Conservation (phyloP, 768 basidiomycete species). For the Tylopilus subfusipes region DNA sequence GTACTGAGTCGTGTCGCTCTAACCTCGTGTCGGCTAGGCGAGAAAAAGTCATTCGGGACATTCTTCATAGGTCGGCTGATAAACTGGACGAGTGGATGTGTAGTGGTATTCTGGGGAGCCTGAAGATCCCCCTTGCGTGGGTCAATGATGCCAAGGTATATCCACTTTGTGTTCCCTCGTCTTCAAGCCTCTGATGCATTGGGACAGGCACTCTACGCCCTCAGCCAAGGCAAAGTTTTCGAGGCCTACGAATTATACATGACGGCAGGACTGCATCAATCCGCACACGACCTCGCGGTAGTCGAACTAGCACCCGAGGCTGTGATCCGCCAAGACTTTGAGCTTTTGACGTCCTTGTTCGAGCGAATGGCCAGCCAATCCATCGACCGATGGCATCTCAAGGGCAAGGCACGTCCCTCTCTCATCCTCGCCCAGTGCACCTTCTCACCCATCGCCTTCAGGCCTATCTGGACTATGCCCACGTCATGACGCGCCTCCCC, state of each 20-base stretch:
- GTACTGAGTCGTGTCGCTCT: neutral
- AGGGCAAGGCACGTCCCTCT: constrained; percentile 64
- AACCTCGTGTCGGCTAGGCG: constrained; percentile 52
- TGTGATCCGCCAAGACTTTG: constrained; percentile 53
- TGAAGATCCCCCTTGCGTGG: constrained; percentile 83
- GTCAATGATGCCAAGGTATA: constrained; percentile 84
- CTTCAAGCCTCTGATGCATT: neutral
- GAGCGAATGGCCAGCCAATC: constrained; percentile 51
- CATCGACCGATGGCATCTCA: constrained; percentile 75
- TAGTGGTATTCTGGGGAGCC: constrained; percentile 65
- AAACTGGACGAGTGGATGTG: constrained; percentile 70
- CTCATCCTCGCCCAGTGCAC: neutral
- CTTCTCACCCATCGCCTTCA: constrained; percentile 27
- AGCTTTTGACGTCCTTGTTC: constrained; percentile 68
- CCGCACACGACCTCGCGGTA: constrained; percentile 83
- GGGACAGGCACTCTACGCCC: constrained; percentile 61
- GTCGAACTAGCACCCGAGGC: constrained; percentile 87
- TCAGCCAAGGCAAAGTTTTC: constrained; percentile 58
- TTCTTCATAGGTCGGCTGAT: constrained; percentile 67
- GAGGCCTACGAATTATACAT: constrained; percentile 77
- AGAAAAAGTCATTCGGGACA: constrained; percentile 74
- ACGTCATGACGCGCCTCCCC: constrained; percentile 58
- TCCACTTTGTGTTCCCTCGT: neutral
- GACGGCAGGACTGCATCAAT: constrained; percentile 61
- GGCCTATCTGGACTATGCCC: constrained; percentile 71